Base-by-base conservation (phyloP, 2,329 filamentous ascomycete genomes). In the Colletotrichum cordylinicola region DNA sequence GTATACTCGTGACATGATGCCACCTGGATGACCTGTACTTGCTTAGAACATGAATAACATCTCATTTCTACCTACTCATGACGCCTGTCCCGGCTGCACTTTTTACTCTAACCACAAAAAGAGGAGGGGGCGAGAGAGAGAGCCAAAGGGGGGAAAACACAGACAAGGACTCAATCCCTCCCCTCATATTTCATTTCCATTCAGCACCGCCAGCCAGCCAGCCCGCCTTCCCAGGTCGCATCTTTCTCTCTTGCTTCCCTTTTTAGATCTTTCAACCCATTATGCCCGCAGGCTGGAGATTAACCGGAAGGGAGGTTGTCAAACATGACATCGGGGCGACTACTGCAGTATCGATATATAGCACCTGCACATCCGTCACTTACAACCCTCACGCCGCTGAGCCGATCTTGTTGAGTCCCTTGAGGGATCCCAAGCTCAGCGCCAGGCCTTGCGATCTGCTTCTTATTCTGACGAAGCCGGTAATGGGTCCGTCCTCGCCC, bases 401-500 rank as follows among this genome's bases (percentile, higher is more conserved):
- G 74, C 90, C 91, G 80, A 93, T 93, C 86, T 96, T 97, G 88
- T 96, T 98, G 77, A 99, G 88, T 2, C 97, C 97, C 88, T 98
- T 99, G 82, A 99, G 89, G 66, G 95, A 98, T 37, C 97, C 97
- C 78, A 99, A 88, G 86, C 96, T 98, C 80, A 99, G 88, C 13
- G 97, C 97, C 82, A 99, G 89, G 65, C 97, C 97, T 87, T 99
- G 97, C 48, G 96, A 98, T 83, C 97, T 94, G 89, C 96, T 98
- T 87, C 97, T 93, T 91, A 99, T 99, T 84, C 97, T 93, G 78
- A 99, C 96, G 85, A 99, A 99, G 60, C 97, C 97, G 56, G 96
- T 98, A 78, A 99, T 96, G 8, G 96, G 95, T 29, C 97, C 97
- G 82, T 98, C 94, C 31, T 98, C 96, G 75, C 96, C 96, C 84